Evolutionary conservation across 306 rosid genomes (phyloP).

Genomic region (Acmispon strigosus): DNA sequence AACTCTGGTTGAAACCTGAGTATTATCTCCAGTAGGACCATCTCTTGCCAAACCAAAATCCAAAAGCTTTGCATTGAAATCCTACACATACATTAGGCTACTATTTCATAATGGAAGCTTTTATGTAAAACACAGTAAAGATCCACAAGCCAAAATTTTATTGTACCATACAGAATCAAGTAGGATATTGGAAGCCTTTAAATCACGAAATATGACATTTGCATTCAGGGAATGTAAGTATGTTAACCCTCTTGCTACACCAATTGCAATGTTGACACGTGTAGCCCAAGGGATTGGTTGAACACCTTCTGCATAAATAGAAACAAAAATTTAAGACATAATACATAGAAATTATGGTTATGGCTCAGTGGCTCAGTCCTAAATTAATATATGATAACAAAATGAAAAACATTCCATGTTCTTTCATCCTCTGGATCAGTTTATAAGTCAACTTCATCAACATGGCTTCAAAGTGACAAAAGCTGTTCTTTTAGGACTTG

Average conservation of each 20-base stretch:
- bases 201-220: slow-evolving; percentile 80
- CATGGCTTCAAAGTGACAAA: too few relatives aligned
- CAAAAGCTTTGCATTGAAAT: slow-evolving; percentile 78
- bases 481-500: too few relatives aligned
- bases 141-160: background rate
- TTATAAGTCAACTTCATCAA: too few relatives aligned
- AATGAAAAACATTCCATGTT: too few relatives aligned
- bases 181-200: slow-evolving; percentile 87
- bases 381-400: too few relatives aligned
- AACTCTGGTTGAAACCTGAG: slow-evolving; percentile 7
- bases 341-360: background rate
- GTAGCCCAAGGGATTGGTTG: slow-evolving; percentile 73
- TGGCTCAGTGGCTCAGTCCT: too few relatives aligned
- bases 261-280: slow-evolving; percentile 63
- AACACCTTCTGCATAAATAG: slow-evolving; percentile 58
- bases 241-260: slow-evolving; percentile 66
- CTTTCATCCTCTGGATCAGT: too few relatives aligned
- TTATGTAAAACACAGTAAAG: background rate
- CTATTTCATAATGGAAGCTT: slow-evolving; percentile 19
- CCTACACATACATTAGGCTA: slow-evolving; percentile 36
- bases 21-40: slow-evolving; percentile 74
- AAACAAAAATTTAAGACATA: background rate
- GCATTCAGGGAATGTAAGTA: slow-evolving; percentile 64
- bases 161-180: slow-evolving; percentile 68
- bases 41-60: slow-evolving; percentile 96